Base-by-base conservation (phyloP, 371 early-diverging fungal genomes). In the Haplosporangium sp. region DNA sequence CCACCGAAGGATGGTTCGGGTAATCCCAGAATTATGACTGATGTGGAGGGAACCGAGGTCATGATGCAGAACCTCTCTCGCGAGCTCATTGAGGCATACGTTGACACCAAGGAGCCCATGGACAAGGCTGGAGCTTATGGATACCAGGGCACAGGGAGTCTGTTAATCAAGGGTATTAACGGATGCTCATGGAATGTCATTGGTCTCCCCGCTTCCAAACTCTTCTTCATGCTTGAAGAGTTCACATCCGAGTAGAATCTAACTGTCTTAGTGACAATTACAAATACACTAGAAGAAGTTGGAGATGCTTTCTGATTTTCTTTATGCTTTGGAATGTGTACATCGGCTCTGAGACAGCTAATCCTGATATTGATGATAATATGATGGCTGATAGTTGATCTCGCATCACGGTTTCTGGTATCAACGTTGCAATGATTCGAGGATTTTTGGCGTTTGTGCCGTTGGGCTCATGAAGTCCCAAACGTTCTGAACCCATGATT, bases 101-200 rank as follows among this genome's bases (percentile, higher is more conserved):
- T 92, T 13, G 83, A 81, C 10, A 91, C 89, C 0, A 87, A 91
- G 59, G 93, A 92, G 73, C 88, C 86, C 4, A 82, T 87, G 84
- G 95, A 93, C 71, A 95, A 95, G 84, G 94, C 96, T 12, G 96
- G 96, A 9, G 91, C 86, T 2, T 96, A 96, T 74, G 96, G 94
- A 7, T 92, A 93, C 74, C 96, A 95, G 84, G 89, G 91, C 12
- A 76, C 88, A 18, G 95, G 92, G 10, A 74, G 93, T 7, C 65
- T 92, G 56, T 88, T 96, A 68, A 85, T 96, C 38, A 84, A 87
- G 72, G 81, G 86, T n/a, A 94, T 95, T 58, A 73, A 90, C 9
- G 95, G 95, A 36, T 91, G 91, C 63, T 89, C 86, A 51, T 91
- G 90, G 88, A 91, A 90, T 66, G 93, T 91, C 48, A 87, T 87